Conservation (phyloP, 768 basidiomycete genomes). For the Rhizopogon roseolus region DNA sequence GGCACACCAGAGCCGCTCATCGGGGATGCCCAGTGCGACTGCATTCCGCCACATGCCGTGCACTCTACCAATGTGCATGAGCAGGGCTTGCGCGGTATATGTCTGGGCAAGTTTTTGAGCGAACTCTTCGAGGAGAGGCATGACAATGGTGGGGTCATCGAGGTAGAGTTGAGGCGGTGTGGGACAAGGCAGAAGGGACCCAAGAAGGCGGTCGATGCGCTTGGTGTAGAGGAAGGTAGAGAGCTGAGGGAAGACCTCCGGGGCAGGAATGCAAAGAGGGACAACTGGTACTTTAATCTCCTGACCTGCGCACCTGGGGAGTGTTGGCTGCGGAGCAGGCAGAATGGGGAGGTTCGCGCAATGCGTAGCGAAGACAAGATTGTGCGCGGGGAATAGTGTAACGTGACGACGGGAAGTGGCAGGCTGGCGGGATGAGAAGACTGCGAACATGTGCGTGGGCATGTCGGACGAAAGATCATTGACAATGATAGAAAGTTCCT, state of each 20-base stretch:
- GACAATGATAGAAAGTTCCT: constrained; percentile 18
- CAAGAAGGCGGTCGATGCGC: constrained; percentile 52
- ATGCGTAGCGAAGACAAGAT: constrained; percentile 27
- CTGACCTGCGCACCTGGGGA: constrained; percentile 12
- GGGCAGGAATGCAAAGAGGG: constrained; percentile 65
- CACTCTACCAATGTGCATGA: constrained; percentile 29
- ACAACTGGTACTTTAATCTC: constrained; percentile 51
- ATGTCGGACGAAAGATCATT: constrained; percentile 27
- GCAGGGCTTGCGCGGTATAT: constrained; percentile 21
- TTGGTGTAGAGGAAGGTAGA: constrained; percentile 68
- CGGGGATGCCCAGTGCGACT: constrained; percentile 45
- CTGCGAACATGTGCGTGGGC: constrained; percentile 28
- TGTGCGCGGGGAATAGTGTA: constrained; percentile 32
- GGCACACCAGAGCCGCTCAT: constrained; percentile 40
- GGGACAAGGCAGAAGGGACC: constrained; percentile 52
- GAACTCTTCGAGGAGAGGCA: constrained; percentile 9
- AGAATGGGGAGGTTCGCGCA: constrained; percentile 25
- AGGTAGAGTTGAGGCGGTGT: constrained; percentile 18
- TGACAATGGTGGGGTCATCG: constrained; percentile 17
- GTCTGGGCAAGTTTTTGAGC: constrained; percentile 11
- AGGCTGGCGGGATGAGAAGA: constrained; percentile 20
- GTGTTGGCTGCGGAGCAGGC: constrained; percentile 8
- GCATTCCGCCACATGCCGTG: constrained; percentile 50
- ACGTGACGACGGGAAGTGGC: constrained; percentile 23
- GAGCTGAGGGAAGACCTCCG: constrained; percentile 61